Conservation (phyloP, 306 rosid species). For the Dalbergia cochinchinensis region DNA sequence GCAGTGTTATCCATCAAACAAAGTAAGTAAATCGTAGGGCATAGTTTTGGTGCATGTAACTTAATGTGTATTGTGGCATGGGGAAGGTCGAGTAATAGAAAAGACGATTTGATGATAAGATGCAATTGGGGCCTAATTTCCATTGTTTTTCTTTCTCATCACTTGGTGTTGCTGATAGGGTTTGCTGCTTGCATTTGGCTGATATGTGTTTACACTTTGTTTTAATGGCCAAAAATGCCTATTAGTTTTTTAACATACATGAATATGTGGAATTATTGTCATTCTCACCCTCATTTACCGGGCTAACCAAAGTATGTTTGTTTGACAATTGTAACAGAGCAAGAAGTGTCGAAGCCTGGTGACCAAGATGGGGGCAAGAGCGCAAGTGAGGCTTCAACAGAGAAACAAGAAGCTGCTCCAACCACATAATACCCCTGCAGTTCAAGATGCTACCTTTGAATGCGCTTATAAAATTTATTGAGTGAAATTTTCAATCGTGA, state of each 20-base stretch:
- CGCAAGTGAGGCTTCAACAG: constrained; percentile 53
- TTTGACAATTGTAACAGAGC: constrained; percentile 49
- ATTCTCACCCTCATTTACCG: not conserved
- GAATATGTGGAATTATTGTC: not conserved
- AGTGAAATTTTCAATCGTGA: constrained; percentile 47
- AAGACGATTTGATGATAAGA: too few species aligned
- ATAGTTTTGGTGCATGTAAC: too few species aligned
- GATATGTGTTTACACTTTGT: not conserved
- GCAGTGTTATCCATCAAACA: too few species aligned
- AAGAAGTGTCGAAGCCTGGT: constrained; percentile 69
- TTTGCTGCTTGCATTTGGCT: not conserved
- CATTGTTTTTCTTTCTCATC: not conserved
- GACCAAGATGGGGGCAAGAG: constrained; percentile 43
- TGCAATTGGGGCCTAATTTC: not conserved
- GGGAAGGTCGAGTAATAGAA: too few species aligned
- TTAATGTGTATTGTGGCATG: too few species aligned
- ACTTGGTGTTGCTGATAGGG: not conserved
- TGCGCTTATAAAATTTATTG: constrained; percentile 50
- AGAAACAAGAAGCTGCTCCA: constrained; percentile 67
- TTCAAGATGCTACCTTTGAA: constrained; percentile 41
- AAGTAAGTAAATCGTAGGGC: too few species aligned
- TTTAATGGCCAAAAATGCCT: not conserved
- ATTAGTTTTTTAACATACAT: not conserved
- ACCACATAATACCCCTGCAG: constrained; percentile 60
- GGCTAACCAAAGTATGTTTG: not conserved